Evolutionary conservation across 2,329 filamentous ascomycete species (phyloP).

Genomic region (Mycosphaerella arachidis): DNA sequence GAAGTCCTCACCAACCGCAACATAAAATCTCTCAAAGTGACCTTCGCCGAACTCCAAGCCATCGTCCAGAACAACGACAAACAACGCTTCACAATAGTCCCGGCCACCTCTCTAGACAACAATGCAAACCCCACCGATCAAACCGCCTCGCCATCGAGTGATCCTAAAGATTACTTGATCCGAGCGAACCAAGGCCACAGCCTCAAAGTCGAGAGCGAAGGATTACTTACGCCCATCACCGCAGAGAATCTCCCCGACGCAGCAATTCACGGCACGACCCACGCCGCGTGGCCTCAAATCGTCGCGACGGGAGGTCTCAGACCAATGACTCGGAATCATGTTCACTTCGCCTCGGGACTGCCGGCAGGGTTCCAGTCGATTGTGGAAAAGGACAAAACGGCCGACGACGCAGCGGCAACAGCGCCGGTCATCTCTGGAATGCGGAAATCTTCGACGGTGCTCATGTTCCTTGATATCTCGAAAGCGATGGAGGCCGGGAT

Average conservation of each 20-base stretch:
- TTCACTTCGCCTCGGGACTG: slow-evolving; percentile 80
- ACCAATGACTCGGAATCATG: slow-evolving; percentile 78
- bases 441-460: slow-evolving; percentile 53
- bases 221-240: slow-evolving; percentile 65
- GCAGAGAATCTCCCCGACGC: slow-evolving; percentile 26
- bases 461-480: slow-evolving; percentile 74
- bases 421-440: slow-evolving; percentile 51
- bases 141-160: slow-evolving; percentile 25
- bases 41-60: slow-evolving; percentile 65
- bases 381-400: slow-evolving; percentile 20
- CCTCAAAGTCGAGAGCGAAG: slow-evolving; percentile 68
- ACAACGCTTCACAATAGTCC: slow-evolving; percentile 79
- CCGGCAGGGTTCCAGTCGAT: slow-evolving; percentile 46
- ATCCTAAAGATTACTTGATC: slow-evolving; percentile 72
- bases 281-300: slow-evolving; percentile 72
- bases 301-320: slow-evolving; percentile 70
- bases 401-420: slow-evolving; percentile 2
- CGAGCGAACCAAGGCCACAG: slow-evolving; percentile 94
- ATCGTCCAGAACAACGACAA: slow-evolving; percentile 77
- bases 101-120: slow-evolving; percentile 32
- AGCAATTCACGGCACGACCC: slow-evolving; percentile 86
- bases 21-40: slow-evolving; percentile 66
- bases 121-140: slow-evolving; percentile 21
- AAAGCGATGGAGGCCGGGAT: slow-evolving; percentile 72
- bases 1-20: slow-evolving; percentile 57